phyloP scores from a whole-genome alignment of 495 filamentous ascomycete genomes.

The Podospora australis region DNA sequence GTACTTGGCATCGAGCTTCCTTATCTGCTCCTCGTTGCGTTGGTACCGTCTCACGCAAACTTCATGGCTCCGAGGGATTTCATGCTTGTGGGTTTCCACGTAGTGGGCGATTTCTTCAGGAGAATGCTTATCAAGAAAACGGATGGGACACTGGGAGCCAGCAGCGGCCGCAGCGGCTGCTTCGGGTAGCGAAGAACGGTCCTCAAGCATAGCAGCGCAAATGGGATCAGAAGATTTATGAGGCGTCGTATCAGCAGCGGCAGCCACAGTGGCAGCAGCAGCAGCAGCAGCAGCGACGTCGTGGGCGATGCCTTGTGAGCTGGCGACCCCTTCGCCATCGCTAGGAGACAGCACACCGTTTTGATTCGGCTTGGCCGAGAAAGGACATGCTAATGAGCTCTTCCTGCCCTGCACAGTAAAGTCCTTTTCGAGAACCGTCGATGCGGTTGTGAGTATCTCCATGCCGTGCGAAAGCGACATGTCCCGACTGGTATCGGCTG shows the following conservation, averaged over 20 bases:
- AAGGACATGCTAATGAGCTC: conserved; percentile 56
- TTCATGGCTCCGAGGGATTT: conserved; percentile 83
- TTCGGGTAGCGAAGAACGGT: conserved; percentile 41
- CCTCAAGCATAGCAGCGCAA: conserved; percentile 52
- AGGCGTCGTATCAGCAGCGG: conserved; percentile 25
- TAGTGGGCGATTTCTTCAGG: conserved; percentile 87
- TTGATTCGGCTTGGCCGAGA: conserved; percentile 33
- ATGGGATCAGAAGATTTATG: conserved; percentile 53
- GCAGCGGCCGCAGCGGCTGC: conserved; percentile 34
- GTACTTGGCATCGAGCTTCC: conserved; percentile 84
- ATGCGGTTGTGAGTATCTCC: conserved; percentile 40
- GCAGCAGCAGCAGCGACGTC: not conserved
- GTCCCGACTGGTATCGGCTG: conserved; percentile 31
- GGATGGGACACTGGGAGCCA: conserved; percentile 72
- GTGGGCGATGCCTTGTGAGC: conserved; percentile 16
- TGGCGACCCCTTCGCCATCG: conserved; percentile 13
- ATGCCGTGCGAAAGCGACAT: conserved; percentile 33
- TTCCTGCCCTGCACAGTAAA: conserved; percentile 59
- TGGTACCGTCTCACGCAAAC: conserved; percentile 85
- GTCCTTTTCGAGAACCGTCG: conserved; percentile 56
- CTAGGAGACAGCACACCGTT: conserved; percentile 10
- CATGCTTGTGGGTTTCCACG: conserved; percentile 86
- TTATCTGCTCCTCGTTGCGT: conserved; percentile 71
- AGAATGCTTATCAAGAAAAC: conserved; percentile 80
- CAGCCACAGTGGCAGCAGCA: conserved; percentile 12